Conservation (phyloP, 352 stramenopile species). For the Pythium brassicae region DNA sequence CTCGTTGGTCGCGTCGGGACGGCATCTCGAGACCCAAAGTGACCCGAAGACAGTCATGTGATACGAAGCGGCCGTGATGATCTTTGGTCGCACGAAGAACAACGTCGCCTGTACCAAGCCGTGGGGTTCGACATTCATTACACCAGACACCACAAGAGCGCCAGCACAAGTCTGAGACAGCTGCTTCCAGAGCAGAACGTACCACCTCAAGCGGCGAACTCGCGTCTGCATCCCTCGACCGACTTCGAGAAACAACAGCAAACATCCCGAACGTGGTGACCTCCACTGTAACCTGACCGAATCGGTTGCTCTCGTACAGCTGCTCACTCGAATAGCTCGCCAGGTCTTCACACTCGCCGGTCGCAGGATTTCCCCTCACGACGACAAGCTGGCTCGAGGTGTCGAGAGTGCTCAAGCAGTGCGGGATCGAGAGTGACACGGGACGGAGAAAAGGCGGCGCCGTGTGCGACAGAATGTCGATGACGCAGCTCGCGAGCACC, state of each 20-base stretch:
- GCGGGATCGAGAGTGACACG: conserved; percentile 25
- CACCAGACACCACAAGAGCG: not conserved
- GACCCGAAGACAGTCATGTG: conserved; percentile 2
- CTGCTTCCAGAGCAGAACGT: not conserved
- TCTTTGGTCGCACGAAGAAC: conserved; percentile 11
- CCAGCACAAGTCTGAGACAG: not conserved
- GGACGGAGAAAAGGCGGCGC: conserved; percentile 24
- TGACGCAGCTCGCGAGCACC: conserved; percentile 34
- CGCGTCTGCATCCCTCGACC: conserved; percentile 8
- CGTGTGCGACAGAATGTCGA: conserved; percentile 36
- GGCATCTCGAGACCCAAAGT: conserved; percentile 14
- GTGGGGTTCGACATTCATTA: not conserved
- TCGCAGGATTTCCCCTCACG: conserved; percentile 23
- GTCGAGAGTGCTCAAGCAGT: conserved; percentile 15
- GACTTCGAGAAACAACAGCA: conserved; percentile 10
- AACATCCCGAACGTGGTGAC: conserved; percentile 9
- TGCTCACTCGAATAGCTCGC: not conserved
- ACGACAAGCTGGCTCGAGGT: conserved; percentile 13
- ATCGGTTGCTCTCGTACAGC: not conserved
- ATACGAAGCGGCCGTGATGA: conserved; percentile 5
- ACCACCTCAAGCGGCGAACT: conserved; percentile 16
- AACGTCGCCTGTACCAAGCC: conserved; percentile 1
- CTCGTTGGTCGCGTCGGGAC: conserved; percentile 5
- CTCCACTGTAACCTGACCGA: not conserved
- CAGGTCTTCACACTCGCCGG: conserved; percentile 8